Evolutionary conservation across 768 basidiomycete genomes (phyloP), one percentile per base, ranked within the genome.

Genomic region (Agrocybe pediades): DNA sequence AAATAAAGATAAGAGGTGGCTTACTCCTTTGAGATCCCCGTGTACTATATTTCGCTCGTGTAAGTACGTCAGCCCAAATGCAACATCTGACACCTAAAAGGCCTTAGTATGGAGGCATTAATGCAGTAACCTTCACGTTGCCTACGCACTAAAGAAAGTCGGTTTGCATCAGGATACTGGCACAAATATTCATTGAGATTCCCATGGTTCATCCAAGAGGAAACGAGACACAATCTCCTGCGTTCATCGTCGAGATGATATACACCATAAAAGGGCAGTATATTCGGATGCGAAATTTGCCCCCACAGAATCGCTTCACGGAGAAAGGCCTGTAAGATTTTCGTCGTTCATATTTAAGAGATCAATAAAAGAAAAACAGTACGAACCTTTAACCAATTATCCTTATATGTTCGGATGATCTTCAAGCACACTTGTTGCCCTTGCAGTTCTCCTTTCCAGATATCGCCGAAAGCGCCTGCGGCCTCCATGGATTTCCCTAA

Each of bases 11-110:
- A 15, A 27, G 29, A 39, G 15, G 20, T 3, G n/a, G 41, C 65
- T 43, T 46, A 77, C 77, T 17, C 73, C 77, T 54, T 75, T 76
- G 19, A 80, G 65, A 45, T 81, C 78, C 0, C 78, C 77, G 46
- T 78, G 80, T 13, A 78, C 65, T 23, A 80, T 67, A 7, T 65
- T 59, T 41, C 63, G 56, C 13, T 57, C 58, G 50, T 74, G 74
- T 17, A 75, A 59, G 56, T 74, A 73, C 1, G 55, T 45, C 4
- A 74, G 53, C 1, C 73, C 74, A 16, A 53, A 49, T 1, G 68
- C 68, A 7, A 74, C 62, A 43, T 73, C 74, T 6, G 57, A 60
- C n/a, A 68, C 44, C 73, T 73, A 39, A 3, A 41, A 7, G 24
- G 33, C 33, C 19, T 11, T 21, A n/a, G 29, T 45, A 33, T n/a